A percentile compares a stretch with the other conserved stretches of the same genome.
phyloP scores from a whole-genome alignment of 306 rosid species.

The Herpetospermum pedunculosum region DNA sequence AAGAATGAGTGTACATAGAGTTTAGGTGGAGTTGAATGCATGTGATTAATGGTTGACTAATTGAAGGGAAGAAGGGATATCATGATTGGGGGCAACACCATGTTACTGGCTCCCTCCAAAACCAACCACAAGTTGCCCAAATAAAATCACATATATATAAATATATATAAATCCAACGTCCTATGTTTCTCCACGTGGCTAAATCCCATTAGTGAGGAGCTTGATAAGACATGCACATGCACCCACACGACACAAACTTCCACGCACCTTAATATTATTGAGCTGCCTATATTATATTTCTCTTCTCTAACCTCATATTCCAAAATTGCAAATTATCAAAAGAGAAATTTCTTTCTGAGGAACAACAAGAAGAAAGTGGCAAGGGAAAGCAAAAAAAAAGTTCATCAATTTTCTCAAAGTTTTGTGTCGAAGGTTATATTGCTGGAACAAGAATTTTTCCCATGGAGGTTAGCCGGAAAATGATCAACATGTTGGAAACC shows the following conservation, averaged over 20 bases:
- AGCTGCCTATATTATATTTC: slow-evolving; percentile 31
- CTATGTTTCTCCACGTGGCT: slow-evolving; percentile 21
- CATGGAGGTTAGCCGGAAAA: slow-evolving; percentile 23
- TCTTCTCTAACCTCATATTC: not conserved
- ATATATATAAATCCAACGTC: slow-evolving; percentile 27
- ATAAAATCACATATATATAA: not conserved
- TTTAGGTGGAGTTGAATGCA: not conserved
- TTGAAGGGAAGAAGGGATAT: not conserved
- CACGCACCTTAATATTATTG: slow-evolving; percentile 15
- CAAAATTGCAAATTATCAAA: not conserved
- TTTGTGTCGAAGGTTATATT: not conserved
- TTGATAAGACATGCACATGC: slow-evolving; percentile 36
- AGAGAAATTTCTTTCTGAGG: not conserved
- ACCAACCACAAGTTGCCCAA: slow-evolving; percentile 8
- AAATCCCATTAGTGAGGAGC: slow-evolving; percentile 2
- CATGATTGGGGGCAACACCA: slow-evolving; percentile 12
- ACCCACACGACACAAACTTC: slow-evolving; percentile 52
- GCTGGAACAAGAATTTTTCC: not conserved
- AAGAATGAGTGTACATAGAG: not conserved
- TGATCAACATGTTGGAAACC: slow-evolving; percentile 53
- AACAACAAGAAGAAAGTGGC: not conserved
- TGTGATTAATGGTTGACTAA: slow-evolving; percentile 11
- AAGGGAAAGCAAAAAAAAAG: not conserved
- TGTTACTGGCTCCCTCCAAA: slow-evolving; percentile 30
- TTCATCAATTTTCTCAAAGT: not conserved